phyloP scores from a whole-genome alignment of 108 stramenopile genomes.

The Pseudonitzschia delicatissima region DNA sequence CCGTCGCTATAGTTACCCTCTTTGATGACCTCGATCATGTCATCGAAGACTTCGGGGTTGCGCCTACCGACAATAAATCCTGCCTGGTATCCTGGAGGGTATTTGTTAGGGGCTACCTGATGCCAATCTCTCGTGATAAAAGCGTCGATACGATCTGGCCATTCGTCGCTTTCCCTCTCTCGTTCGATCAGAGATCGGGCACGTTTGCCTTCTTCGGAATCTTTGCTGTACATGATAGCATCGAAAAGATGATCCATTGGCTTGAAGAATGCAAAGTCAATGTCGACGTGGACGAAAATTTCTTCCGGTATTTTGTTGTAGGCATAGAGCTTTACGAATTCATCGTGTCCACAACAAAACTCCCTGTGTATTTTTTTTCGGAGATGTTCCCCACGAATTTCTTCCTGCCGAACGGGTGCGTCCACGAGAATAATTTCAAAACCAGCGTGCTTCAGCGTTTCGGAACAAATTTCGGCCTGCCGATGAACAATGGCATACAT shows the following conservation, averaged over 20 bases:
- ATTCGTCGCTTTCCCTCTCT: conserved; percentile 42
- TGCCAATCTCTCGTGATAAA: conserved; percentile 68
- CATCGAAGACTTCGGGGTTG: conserved; percentile 35
- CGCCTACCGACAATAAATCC: conserved; percentile 64
- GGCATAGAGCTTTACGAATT: conserved; percentile 65
- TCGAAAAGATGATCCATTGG: conserved; percentile 81
- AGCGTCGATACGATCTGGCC: conserved; percentile 64
- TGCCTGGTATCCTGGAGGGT: conserved; percentile 52
- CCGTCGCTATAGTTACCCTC: conserved; percentile 58
- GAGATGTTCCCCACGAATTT: too few relatives aligned
- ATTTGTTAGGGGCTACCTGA: conserved; percentile 45
- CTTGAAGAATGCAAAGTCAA: conserved; percentile 51
- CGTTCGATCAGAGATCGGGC: conserved; percentile 44
- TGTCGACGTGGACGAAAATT: conserved; percentile 51
- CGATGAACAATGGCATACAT: too few relatives aligned
- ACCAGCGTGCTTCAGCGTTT: too few relatives aligned
- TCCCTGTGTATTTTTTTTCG: too few relatives aligned
- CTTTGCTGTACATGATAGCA: conserved; percentile 49
- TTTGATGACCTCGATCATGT: conserved; percentile 49
- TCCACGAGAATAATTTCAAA: too few relatives aligned
- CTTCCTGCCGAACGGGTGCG: too few relatives aligned
- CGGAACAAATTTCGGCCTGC: too few relatives aligned
- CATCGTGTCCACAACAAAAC: conserved; percentile 66
- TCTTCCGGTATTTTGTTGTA: conserved; percentile 61
- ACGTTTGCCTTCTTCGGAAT: conserved; percentile 31